Conservation (phyloP, 306 rosid genomes). For the Biancaea sappan region DNA sequence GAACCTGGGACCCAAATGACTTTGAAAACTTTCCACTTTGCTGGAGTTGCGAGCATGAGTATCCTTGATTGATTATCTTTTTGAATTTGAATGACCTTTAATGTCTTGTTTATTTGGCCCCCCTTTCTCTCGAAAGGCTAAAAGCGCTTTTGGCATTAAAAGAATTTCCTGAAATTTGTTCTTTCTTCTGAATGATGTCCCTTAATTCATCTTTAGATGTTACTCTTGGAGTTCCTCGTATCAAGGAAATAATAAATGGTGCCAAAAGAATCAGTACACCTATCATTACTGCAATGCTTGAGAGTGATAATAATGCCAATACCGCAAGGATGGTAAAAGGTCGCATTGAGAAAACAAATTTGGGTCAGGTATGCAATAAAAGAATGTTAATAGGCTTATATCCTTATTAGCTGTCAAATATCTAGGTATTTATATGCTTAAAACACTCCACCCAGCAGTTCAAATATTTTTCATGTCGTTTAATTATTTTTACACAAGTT, state of each 20-base stretch:
- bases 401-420: slow-evolving; percentile 10
- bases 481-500: not conserved
- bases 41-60: slow-evolving; percentile 99
- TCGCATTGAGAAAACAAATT: slow-evolving; percentile 87
- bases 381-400: not conserved
- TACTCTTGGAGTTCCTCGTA: slow-evolving; percentile 96
- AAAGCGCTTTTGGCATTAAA: not conserved
- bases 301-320: slow-evolving; percentile 53
- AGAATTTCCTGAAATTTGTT: not conserved
- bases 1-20: slow-evolving; percentile 99
- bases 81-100: slow-evolving; percentile 3
- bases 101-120: not conserved
- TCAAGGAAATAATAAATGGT: slow-evolving; percentile 90
- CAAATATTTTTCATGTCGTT: slow-evolving; percentile 11
- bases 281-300: slow-evolving; percentile 78
- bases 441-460: not conserved
- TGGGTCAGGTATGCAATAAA: slow-evolving; percentile 71
- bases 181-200: slow-evolving; percentile 43
- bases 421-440: slow-evolving; percentile 22
- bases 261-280: slow-evolving; percentile 80
- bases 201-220: slow-evolving; percentile 67
- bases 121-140: not conserved
- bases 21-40: slow-evolving; percentile 93
- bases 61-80: slow-evolving; percentile 57
- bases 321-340: slow-evolving; percentile 75